Percentiles rank a stretch among this genome's conserved stretches.
Evolutionary conservation across 306 rosid species (phyloP).

Genomic region (Medicago arabica): DNA sequence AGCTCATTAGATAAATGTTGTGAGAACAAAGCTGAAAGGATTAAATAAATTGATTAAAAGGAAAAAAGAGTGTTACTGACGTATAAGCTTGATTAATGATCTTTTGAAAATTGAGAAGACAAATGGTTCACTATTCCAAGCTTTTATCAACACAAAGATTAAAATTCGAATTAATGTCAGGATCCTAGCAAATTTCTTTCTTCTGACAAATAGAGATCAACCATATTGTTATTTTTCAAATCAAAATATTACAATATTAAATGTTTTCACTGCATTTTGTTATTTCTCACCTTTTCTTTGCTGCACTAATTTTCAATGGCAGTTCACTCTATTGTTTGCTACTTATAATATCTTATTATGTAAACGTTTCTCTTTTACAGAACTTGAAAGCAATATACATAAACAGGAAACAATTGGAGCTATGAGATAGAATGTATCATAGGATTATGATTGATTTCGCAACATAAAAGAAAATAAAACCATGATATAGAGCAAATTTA

Average conservation of each 20-base stretch:
- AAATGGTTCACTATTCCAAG: slow-evolving; percentile 14
- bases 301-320: slow-evolving; percentile 21
- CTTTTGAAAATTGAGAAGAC: slow-evolving; percentile 31
- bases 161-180: neutral
- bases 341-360: slow-evolving; percentile 26
- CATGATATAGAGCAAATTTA: slow-evolving; percentile 3
- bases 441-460: slow-evolving; percentile 25
- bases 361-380: slow-evolving; percentile 2
- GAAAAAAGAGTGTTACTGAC: slow-evolving; percentile 25
- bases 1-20: slow-evolving; percentile 35
- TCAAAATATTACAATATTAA: neutral
- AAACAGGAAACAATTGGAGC: slow-evolving; percentile 10
- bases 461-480: slow-evolving; percentile 6
- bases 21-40: slow-evolving; percentile 26
- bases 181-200: slow-evolving; percentile 33
- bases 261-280: neutral
- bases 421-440: neutral
- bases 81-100: slow-evolving; percentile 28
- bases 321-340: neutral
- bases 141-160: slow-evolving; percentile 12
- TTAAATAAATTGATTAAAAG: neutral
- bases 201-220: slow-evolving; percentile 27
- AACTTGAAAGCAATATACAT: slow-evolving; percentile 19
- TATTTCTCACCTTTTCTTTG: neutral
- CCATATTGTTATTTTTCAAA: slow-evolving; percentile 26